A percentile compares a stretch with the other conserved stretches of the same genome.
phyloP scores from a whole-genome alignment of 2,329 filamentous ascomycete species.

The Xylariaceae sp. region DNA sequence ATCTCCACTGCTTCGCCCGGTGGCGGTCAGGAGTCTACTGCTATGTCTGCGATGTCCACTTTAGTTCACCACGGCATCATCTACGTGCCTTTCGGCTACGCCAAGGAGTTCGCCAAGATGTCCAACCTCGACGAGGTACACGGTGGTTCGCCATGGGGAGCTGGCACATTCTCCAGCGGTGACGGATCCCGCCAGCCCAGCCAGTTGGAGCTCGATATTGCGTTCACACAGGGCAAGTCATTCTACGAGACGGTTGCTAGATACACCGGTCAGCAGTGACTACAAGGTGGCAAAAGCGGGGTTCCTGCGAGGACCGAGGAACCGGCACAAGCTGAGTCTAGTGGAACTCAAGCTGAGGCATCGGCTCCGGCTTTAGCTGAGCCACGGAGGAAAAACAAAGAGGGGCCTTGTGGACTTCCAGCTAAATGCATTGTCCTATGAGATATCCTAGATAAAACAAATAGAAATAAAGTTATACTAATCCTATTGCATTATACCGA shows the following conservation, averaged over 20 bases:
- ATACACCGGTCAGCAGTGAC: constrained; percentile 61
- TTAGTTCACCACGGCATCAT: constrained; percentile 90
- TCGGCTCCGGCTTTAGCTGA: constrained; percentile 22
- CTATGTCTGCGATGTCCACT: constrained; percentile 75
- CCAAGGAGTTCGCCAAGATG: constrained; percentile 68
- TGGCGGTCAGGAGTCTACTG: constrained; percentile 91
- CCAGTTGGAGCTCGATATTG: constrained; percentile 71
- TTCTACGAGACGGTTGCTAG: constrained; percentile 79
- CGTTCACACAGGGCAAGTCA: constrained; percentile 74
- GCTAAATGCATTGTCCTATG: constrained; percentile 64
- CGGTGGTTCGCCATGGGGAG: constrained; percentile 88
- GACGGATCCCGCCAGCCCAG: constrained; percentile 84
- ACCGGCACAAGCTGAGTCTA: constrained; percentile 16
- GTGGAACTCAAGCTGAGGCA: constrained; percentile 15
- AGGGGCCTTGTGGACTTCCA: constrained; percentile 75
- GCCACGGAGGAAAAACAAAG: constrained; percentile 47
- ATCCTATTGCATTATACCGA: neutral
- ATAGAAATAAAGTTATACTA: neutral
- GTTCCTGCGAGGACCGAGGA: constrained; percentile 27
- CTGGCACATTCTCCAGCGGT: constrained; percentile 75
- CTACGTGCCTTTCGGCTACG: constrained; percentile 94
- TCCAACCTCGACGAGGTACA: constrained; percentile 73
- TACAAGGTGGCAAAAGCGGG: constrained; percentile 66
- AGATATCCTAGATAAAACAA: neutral
- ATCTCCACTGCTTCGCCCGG: constrained; percentile 79